These are phyloP conservation scores for Gentiana dahurica DNA, from an alignment of 257 asterid species.

Conservation along the genomic window DNA sequence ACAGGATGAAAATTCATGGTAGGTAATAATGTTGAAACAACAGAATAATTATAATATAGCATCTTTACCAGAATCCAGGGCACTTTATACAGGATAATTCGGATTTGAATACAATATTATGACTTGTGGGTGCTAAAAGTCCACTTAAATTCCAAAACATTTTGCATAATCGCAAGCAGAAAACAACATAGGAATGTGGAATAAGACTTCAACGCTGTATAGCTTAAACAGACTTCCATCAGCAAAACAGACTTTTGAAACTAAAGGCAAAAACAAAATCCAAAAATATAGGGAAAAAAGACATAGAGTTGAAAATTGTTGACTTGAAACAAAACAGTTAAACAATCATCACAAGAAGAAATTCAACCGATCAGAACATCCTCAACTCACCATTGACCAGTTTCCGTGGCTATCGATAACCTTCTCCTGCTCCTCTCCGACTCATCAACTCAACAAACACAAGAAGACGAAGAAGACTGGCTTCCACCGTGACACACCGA, in stretches of 20 bases:
- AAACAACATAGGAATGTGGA: not conserved
- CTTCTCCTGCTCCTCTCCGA: slow-evolving; percentile 34
- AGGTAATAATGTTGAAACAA: too few relatives aligned
- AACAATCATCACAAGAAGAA: slow-evolving; percentile 20
- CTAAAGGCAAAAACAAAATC: not conserved
- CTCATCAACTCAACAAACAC: slow-evolving; percentile 59
- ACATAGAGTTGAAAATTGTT: slow-evolving; percentile 16
- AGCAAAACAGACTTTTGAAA: slow-evolving; percentile 3
- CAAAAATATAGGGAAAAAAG: not conserved
- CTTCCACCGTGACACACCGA: slow-evolving; percentile 34
- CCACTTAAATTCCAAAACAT: not conserved
- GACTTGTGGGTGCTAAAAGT: not conserved
- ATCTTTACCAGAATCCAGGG: not conserved
- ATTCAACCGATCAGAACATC: slow-evolving; percentile 18
- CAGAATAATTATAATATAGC: too few relatives aligned
- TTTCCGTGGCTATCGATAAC: slow-evolving; percentile 48
- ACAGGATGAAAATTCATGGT: too few relatives aligned
- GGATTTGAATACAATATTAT: not conserved
- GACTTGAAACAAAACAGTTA: slow-evolving; percentile 12
- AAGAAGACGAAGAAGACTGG: slow-evolving; percentile 18
- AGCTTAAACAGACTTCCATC: not conserved
- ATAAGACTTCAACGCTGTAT: not conserved
- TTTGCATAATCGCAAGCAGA: not conserved
- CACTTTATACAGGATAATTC: not conserved
- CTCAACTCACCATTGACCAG: slow-evolving; percentile 50